Base-by-base conservation (phyloP, 768 basidiomycete species). In the Mycena rebaudengoi region DNA sequence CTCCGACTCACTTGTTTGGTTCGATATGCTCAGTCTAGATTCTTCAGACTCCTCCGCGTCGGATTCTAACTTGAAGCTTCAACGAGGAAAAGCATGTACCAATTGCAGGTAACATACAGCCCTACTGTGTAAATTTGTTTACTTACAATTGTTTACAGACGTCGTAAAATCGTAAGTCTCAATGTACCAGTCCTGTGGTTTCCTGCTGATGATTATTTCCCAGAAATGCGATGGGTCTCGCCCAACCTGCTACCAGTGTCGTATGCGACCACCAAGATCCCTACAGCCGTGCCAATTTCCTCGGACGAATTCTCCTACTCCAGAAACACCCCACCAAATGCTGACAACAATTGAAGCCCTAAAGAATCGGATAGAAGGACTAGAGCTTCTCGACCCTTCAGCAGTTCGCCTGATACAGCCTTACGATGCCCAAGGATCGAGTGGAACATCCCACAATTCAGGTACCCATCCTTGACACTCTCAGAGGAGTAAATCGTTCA, bases 181-280 rank as follows among this genome's bases (percentile, higher is more conserved):
- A n/a, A 7, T 28, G 1, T n/a, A 1, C 14, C 14, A 16, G 5
- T 33, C 2, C 25, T 7, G 4, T 35, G 18, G 3, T 32, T n/a
- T 16, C 11, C 18, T 7, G 26, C 14, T n/a, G 18, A n/a, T 10
- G 29, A 23, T 5, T n/a, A 35, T 16, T 32, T 55, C 3, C 16
- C 39, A 59, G 57, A 60, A 50, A 61, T 52, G 59, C 49, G 49
- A 52, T 26, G 48, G 59, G 2, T 25, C 29, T 3, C 59, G 59
- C 11, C 59, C 59, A 4, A 33, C 8, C 11, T 61, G 59, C 23
- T 32, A 28, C 10, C 59, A 28, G 35, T 61, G 59, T 28, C 49
- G 35, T 10, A 40, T 30, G 8, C 48, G 59, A 4, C 59, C 59
- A 33, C 59, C 59, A 2, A 3, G 59, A 7, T 61, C 53, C n/a